These are phyloP conservation scores for Fusarium staphyleae DNA, from an alignment of 2,329 filamentous ascomycete genomes.

Conservation along the genomic window DNA sequence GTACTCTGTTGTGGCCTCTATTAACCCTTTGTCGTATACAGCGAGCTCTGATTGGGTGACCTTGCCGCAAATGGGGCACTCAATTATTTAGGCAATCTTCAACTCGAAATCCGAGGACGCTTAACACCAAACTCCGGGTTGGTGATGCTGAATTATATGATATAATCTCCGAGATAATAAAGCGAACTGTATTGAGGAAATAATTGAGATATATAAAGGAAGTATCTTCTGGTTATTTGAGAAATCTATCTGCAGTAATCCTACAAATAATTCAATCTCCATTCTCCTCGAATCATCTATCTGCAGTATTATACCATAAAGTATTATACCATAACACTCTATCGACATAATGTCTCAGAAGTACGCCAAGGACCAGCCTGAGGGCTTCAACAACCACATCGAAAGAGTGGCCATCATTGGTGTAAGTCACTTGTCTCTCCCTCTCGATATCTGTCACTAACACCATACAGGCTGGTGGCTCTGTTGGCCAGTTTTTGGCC, in stretches of 20 bases:
- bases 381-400: conserved; percentile 51
- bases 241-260: background rate
- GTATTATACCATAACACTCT: too few relatives aligned
- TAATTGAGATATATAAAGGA: background rate
- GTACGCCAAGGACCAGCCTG: conserved; percentile 48
- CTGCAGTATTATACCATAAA: too few relatives aligned
- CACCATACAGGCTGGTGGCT: conserved; percentile 50
- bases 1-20: background rate
- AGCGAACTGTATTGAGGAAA: too few relatives aligned
- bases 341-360: conserved; percentile 30
- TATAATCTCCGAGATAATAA: conserved; percentile 2
- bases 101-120: conserved; percentile 3
- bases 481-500: conserved; percentile 49
- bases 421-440: conserved; percentile 44
- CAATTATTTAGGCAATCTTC: conserved; percentile 13
- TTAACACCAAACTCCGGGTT: conserved; percentile 9
- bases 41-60: conserved; percentile 1
- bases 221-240: background rate
- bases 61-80: background rate
- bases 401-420: conserved; percentile 56
- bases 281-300: too few relatives aligned
- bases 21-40: conserved; percentile 24
- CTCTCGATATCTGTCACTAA: background rate
- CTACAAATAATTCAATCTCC: background rate
- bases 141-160: conserved; percentile 8